Evolutionary conservation across 2,329 filamentous ascomycete genomes (phyloP).

Genomic region (Aspergillus texensis): DNA sequence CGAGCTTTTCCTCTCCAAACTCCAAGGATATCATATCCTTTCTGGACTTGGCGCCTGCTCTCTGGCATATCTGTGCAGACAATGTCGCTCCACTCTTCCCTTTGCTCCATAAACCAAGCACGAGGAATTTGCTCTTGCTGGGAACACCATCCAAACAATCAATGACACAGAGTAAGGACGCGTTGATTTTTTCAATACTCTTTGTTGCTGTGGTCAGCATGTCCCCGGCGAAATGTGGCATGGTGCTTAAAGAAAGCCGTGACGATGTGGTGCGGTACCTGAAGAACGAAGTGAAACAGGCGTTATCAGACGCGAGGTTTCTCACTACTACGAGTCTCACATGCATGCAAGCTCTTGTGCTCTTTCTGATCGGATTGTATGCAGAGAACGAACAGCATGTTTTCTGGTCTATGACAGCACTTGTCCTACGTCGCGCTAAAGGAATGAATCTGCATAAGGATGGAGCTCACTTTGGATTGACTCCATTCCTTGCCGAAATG

Average conservation of each 20-base stretch:
- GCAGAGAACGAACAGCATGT: conserved; percentile 23
- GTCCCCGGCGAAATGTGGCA: conserved; percentile 49
- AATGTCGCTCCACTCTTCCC: neutral
- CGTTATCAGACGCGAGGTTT: conserved; percentile 61
- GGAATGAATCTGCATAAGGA: conserved; percentile 42
- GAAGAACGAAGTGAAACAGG: conserved; percentile 61
- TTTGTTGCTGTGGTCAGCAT: conserved; percentile 58
- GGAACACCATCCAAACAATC: conserved; percentile 39
- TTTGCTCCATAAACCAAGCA: conserved; percentile 51
- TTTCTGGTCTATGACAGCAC: conserved; percentile 33
- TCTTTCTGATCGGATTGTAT: conserved; percentile 44
- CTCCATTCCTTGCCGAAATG: conserved; percentile 51
- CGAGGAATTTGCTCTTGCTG: conserved; percentile 46
- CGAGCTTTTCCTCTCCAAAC: conserved; percentile 55
- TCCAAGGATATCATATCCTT: conserved; percentile 55
- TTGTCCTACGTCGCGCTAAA: conserved; percentile 33
- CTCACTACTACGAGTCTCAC: conserved; percentile 59
- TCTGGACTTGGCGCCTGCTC: conserved; percentile 14
- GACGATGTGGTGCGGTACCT: conserved; percentile 52
- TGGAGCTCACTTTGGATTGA: conserved; percentile 44
- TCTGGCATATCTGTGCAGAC: conserved; percentile 12
- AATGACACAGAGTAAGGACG: too few relatives aligned
- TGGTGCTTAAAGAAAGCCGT: conserved; percentile 51
- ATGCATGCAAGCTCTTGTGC: conserved; percentile 59
- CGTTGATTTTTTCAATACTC: conserved; percentile 61